Percentiles rank a stretch among this genome's conserved stretches.
Conservation (phyloP, 371 early-diverging fungal species). For the Lichtheimia corymbifera region DNA sequence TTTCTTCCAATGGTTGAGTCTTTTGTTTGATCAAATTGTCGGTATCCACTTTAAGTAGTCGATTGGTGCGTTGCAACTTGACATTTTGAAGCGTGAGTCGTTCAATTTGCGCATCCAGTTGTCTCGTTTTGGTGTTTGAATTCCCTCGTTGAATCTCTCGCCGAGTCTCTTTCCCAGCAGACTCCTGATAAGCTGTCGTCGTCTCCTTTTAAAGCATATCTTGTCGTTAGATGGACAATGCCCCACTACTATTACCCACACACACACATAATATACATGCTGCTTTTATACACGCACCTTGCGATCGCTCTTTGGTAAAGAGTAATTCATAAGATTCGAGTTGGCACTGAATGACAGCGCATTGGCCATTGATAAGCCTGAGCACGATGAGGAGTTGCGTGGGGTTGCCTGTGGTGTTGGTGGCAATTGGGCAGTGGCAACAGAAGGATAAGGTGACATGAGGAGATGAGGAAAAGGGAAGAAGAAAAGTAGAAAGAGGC, state of each 20-base stretch:
- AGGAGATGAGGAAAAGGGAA: conserved; percentile 8
- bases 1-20: conserved; percentile 44
- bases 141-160: conserved; percentile 46
- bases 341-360: conserved; percentile 45
- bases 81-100: conserved; percentile 48
- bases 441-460: conserved; percentile 12
- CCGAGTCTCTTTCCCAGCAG: background rate
- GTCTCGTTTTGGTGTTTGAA: conserved; percentile 37
- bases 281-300: background rate
- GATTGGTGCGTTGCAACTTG: conserved; percentile 49
- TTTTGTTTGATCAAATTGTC: conserved; percentile 52
- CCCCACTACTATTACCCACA: background rate
- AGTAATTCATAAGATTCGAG: conserved; percentile 55
- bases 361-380: background rate
- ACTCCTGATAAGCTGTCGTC: background rate
- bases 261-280: background rate
- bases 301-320: conserved; percentile 43
- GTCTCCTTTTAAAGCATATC: no score
- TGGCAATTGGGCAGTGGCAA: conserved; percentile 8
- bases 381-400: conserved; percentile 16
- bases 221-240: background rate
- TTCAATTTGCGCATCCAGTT: conserved; percentile 48
- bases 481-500: conserved; percentile 3
- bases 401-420: conserved; percentile 15
- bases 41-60: conserved; percentile 50